Evolutionary conservation across 805 yeast genomes (phyloP).

Genomic region (Ogataea philodendri): DNA sequence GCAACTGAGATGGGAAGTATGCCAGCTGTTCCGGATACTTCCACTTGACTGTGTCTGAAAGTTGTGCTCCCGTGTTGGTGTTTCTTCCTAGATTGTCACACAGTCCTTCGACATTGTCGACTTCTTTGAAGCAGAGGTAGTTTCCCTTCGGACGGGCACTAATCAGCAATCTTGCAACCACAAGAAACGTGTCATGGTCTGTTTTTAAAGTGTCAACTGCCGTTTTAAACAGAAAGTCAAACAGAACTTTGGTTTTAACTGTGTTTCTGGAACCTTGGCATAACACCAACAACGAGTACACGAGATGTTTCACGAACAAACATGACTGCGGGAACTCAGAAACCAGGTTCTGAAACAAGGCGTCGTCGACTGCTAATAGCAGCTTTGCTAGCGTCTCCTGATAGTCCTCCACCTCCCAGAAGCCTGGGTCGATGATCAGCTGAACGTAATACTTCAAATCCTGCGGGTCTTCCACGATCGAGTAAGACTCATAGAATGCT

Average conservation of each 20-base stretch:
- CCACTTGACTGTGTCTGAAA: constrained; percentile 44
- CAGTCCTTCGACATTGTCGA: constrained; percentile 63
- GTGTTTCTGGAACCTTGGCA: constrained; percentile 17
- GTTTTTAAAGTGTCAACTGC: constrained; percentile 11
- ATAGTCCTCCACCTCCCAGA: constrained; percentile 3
- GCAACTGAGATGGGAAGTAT: constrained; percentile 45
- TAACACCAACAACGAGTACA: constrained; percentile 15
- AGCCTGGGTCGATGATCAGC: constrained; percentile 19
- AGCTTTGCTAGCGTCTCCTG: constrained; percentile 1
- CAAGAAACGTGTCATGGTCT: constrained; percentile 37
- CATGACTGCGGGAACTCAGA: constrained; percentile 5
- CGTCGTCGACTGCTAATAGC: constrained; percentile 4
- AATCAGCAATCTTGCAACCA: constrained; percentile 49
- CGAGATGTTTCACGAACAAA: constrained; percentile 10
- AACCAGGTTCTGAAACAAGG: constrained; percentile 5
- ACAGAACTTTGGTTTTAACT: constrained; percentile 12
- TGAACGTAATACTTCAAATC: constrained; percentile 16
- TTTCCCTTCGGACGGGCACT: constrained; percentile 47
- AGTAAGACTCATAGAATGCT: constrained; percentile 17
- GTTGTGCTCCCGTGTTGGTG: constrained; percentile 25
- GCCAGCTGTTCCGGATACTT: constrained; percentile 55
- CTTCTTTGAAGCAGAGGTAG: constrained; percentile 47
- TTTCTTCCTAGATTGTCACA: constrained; percentile 59
- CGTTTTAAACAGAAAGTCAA: constrained; percentile 15
- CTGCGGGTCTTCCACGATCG: constrained; percentile 18